phyloP scores from a whole-genome alignment of 139 green algal genomes.

The Pycnococcus provasolii region DNA sequence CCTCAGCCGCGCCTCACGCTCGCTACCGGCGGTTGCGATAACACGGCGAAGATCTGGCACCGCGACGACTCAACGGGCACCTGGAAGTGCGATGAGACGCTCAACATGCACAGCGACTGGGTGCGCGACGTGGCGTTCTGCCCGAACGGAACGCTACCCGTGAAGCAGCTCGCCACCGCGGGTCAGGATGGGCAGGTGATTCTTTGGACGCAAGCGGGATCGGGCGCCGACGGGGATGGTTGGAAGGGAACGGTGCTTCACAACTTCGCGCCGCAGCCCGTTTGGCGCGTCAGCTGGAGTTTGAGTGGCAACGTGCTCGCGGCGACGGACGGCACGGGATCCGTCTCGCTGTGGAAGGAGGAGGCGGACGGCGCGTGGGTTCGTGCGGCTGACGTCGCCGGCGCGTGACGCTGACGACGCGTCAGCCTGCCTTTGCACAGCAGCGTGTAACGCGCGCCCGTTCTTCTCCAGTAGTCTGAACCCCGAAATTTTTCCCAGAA shows the following conservation, averaged over 20 bases:
- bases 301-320: conserved; percentile 83
- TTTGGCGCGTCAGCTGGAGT: conserved; percentile 88
- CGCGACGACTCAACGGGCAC: conserved; percentile 35
- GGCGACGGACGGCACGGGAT: conserved; percentile 56
- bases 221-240: conserved; percentile 20
- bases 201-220: conserved; percentile 63
- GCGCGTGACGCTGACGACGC: too few species aligned
- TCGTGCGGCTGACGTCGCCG: neutral
- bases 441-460: too few species aligned
- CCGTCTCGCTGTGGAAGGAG: conserved; percentile 93
- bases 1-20: conserved; percentile 52
- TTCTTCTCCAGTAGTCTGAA: too few species aligned
- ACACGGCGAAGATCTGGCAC: conserved; percentile 63
- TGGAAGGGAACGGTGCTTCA: conserved; percentile 63
- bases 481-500: too few species aligned
- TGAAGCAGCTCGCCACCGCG: conserved; percentile 74
- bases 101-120: conserved; percentile 74
- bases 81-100: conserved; percentile 61
- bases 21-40: conserved; percentile 70
- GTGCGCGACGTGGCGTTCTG: conserved; percentile 92
- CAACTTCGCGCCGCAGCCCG: conserved; percentile 54
- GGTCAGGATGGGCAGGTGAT: conserved; percentile 86
- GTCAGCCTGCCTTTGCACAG: too few species aligned
- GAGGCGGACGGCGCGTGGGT: conserved; percentile 72
- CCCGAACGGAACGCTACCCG: conserved; percentile 71